Evolutionary conservation across 495 filamentous ascomycete genomes (phyloP).

Genomic region (Daldinia concentrica): DNA sequence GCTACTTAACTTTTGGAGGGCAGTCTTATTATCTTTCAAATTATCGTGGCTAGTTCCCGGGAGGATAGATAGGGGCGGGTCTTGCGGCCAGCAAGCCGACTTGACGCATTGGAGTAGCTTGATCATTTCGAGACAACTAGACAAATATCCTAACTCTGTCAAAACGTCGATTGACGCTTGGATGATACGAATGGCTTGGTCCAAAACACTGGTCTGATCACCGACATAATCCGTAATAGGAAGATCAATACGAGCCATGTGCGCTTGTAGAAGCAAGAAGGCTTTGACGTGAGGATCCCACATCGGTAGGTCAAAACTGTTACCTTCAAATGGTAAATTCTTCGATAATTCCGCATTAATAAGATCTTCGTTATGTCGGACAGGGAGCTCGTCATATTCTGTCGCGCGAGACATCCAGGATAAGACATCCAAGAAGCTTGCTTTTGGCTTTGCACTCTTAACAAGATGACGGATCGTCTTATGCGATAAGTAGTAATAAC

Average conservation of each 20-base stretch:
- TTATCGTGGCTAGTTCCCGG: slow-evolving; percentile 71
- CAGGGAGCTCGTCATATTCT: slow-evolving; percentile 97
- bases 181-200: slow-evolving; percentile 96
- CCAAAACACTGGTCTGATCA: slow-evolving; percentile 83
- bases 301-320: slow-evolving; percentile 75
- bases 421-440: slow-evolving; percentile 84
- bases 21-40: slow-evolving; percentile 45
- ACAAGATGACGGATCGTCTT: slow-evolving; percentile 89
- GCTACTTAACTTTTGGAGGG: slow-evolving; percentile 49
- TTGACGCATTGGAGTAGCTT: slow-evolving; percentile 91
- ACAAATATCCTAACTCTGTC: slow-evolving; percentile 85
- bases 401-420: slow-evolving; percentile 92
- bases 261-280: slow-evolving; percentile 91
- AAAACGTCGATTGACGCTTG: slow-evolving; percentile 91
- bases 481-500: slow-evolving; percentile 98
- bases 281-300: slow-evolving; percentile 99
- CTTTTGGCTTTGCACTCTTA: slow-evolving; percentile 76
- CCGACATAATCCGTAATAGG: slow-evolving; percentile 98
- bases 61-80: slow-evolving; percentile 79
- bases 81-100: slow-evolving; percentile 87
- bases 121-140: slow-evolving; percentile 79
- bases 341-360: slow-evolving; percentile 92
- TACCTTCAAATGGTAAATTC: slow-evolving; percentile 70
- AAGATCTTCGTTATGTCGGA: slow-evolving; percentile 98
- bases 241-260: slow-evolving; percentile 90